These are phyloP conservation scores for Lactifluus hygrophoroides DNA, from an alignment of 768 basidiomycete species.

Conservation along the genomic window DNA sequence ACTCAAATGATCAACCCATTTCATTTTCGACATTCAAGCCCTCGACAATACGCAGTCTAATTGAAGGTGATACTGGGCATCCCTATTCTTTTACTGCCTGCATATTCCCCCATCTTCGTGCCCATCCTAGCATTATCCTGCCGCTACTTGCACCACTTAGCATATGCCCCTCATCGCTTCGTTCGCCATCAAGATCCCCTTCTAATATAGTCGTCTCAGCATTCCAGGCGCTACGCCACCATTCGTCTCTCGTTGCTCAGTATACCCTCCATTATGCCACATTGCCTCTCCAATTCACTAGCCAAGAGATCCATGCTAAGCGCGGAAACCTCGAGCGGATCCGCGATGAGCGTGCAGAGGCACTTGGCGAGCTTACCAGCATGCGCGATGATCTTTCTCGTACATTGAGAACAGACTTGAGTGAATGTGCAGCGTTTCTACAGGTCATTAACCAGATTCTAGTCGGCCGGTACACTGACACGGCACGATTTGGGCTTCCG, in stretches of 20 bases:
- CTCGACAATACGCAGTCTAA: constrained; percentile 7
- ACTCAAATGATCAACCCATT: constrained; percentile 1
- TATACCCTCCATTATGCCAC: constrained; percentile 26
- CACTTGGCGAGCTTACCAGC: constrained; percentile 53
- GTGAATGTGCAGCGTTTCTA: constrained; percentile 13
- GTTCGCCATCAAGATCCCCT: constrained; percentile 15
- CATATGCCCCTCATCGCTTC: constrained; percentile 5
- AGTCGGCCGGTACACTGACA: constrained; percentile 4
- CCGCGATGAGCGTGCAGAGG: constrained; percentile 59
- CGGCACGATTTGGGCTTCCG: neutral
- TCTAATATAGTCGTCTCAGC: constrained; percentile 18
- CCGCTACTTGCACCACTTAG: constrained; percentile 12
- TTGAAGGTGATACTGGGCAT: constrained; percentile 1
- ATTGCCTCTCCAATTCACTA: constrained; percentile 53
- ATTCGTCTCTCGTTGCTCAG: constrained; percentile 9
- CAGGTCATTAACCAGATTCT: constrained; percentile 8
- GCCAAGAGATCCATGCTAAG: constrained; percentile 60
- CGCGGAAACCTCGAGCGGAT: constrained; percentile 50
- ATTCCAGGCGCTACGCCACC: constrained; percentile 4
- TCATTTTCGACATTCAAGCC: constrained; percentile 9
- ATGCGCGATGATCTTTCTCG: constrained; percentile 40
- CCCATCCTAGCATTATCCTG: constrained; percentile 17
- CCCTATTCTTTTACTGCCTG: neutral
- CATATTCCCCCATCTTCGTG: constrained; percentile 22
- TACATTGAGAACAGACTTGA: constrained; percentile 23